Base-by-base conservation (phyloP, 306 rosid genomes). In the Rubus parviflorus region DNA sequence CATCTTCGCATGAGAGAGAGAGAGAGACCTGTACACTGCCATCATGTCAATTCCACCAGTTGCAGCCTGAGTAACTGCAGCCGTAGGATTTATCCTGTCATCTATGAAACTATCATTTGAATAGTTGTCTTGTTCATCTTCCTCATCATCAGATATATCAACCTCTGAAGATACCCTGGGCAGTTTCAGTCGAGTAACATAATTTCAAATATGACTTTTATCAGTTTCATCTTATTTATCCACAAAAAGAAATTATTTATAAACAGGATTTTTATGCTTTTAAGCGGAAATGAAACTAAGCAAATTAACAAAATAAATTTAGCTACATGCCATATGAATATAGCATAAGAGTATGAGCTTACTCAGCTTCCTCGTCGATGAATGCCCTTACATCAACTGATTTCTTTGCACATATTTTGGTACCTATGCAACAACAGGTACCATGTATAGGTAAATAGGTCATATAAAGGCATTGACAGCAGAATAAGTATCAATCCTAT, bases 281-380 rank as follows among this genome's bases (percentile, higher is more conserved):
- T 37, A 20, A 68, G 70, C 54, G 40, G 43, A 41, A 48, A 41
- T 20, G 47, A 73, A 41, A 30, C 35, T 7, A 49, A 3, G 45
- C 40, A 60, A 40, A 51, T 81, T 8, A 38, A 15, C 30, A 8
- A 35, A 25, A 41, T 25, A n/a, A 49, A 45, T 4, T 25, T 30
- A 48, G 49, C 54, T 13, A 47, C 12, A 69, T 20, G n/a, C 35
- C 5, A 71, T 65, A 49, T 68, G 52, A 61, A 60, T 56, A 42
- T 22, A 62, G 17, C 37, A 51, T 22, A 58, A 49, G 46, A 17
- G 47, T 47, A 81, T 41, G 65, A 78, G 45, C 98, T 90, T 94
- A 94, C 98, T 92, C 97, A 35, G 97, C 98, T 84, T 94, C 98
- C 79, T 94, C 98, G 66, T 92, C 98, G 17, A 94, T 82, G 84